phyloP scores from a whole-genome alignment of 1,139 yeast genomes.

The Nadsonia starkeyi-henricii region DNA sequence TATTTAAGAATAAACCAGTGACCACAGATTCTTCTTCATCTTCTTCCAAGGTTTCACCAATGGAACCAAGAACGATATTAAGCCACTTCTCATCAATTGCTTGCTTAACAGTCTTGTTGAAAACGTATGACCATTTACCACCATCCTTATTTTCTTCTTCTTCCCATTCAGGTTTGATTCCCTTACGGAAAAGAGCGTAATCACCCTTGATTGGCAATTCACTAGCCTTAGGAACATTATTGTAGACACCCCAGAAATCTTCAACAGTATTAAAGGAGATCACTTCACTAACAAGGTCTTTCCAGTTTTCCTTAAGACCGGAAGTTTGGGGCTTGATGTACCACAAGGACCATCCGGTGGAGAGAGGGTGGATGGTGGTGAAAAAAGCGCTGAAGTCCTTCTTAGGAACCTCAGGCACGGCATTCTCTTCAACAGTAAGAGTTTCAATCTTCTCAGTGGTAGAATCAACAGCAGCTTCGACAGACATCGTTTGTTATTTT shows the following conservation, averaged over 20 bases:
- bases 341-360: slow-evolving; percentile 94
- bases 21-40: slow-evolving; percentile 45
- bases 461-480: not conserved
- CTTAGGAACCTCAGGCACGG: not conserved
- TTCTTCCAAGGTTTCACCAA: slow-evolving; percentile 91
- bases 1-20: slow-evolving; percentile 86
- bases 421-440: not conserved
- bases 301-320: slow-evolving; percentile 43
- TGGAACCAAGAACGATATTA: slow-evolving; percentile 75
- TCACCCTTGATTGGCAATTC: slow-evolving; percentile 89
- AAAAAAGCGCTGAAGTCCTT: slow-evolving; percentile 50
- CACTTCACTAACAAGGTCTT: slow-evolving; percentile 83
- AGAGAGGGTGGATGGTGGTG: slow-evolving; percentile 78
- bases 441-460: not conserved
- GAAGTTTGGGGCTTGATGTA: slow-evolving; percentile 83
- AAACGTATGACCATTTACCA: slow-evolving; percentile 86
- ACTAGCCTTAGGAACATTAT: slow-evolving; percentile 83
- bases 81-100: slow-evolving; percentile 89
- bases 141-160: slow-evolving; percentile 78
- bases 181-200: slow-evolving; percentile 89
- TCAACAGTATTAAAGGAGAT: slow-evolving; percentile 87
- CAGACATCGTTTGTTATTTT: not conserved
- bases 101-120: slow-evolving; percentile 40
- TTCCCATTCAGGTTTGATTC: slow-evolving; percentile 98
- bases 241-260: slow-evolving; percentile 97